Evolutionary conservation across 768 basidiomycete species (phyloP).

Genomic region (Trametes punicea): DNA sequence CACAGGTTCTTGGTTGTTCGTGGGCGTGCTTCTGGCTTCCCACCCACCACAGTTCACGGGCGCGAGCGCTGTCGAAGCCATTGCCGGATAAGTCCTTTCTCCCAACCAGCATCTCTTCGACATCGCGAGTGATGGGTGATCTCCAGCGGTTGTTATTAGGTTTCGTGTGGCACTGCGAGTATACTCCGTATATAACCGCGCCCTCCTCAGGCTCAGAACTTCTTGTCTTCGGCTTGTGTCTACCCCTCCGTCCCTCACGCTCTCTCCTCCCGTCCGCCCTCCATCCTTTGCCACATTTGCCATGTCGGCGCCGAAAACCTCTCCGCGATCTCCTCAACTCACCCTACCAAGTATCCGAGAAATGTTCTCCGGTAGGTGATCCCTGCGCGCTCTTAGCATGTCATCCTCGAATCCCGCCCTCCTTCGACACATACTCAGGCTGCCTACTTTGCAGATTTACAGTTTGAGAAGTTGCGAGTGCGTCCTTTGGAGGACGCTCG

Average conservation of each 20-base stretch:
- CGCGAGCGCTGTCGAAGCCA: constrained; percentile 6
- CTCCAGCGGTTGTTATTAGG: constrained; percentile 9
- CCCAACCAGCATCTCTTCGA: not conserved
- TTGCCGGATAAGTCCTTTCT: not conserved
- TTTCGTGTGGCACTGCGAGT: constrained; percentile 6
- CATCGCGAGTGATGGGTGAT: constrained; percentile 11
- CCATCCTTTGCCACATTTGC: not conserved
- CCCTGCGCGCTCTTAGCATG: not conserved
- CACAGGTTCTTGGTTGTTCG: not conserved
- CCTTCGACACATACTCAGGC: not conserved
- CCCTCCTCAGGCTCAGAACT: constrained; percentile 1
- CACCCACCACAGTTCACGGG: not conserved
- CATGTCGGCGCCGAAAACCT: not conserved
- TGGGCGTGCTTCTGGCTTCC: not conserved
- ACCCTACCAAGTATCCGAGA: constrained; percentile 12
- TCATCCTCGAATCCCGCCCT: not conserved
- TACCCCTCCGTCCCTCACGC: not conserved
- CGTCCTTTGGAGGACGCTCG: not conserved
- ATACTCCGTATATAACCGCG: constrained; percentile 11
- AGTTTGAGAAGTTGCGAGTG: not conserved
- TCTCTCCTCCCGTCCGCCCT: not conserved
- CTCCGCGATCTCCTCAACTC: not conserved
- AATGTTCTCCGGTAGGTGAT: constrained; percentile 10
- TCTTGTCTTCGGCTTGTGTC: not conserved
- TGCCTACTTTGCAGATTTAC: not conserved